Base-by-base conservation (phyloP, 2,329 filamentous ascomycete genomes). In the Chaetomium globosum region DNA sequence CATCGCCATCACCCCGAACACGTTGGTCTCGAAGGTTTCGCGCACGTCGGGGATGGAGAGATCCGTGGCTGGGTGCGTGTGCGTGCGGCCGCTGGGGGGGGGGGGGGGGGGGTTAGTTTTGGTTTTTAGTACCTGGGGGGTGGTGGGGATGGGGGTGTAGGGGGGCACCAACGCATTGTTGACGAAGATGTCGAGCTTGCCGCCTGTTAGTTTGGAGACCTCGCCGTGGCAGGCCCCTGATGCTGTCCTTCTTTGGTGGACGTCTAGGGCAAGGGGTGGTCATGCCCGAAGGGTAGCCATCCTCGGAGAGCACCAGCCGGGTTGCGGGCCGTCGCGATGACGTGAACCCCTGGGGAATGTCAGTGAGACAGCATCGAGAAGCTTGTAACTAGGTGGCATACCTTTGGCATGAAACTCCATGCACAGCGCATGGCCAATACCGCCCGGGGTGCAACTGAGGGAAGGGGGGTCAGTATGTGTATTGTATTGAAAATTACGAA, bases 1-100 rank as follows among this genome's bases (percentile, higher is more conserved):
- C 78, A 83, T 84, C 72, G 81, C 79, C 82, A 87, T 85, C 69
- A 83, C 79, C 51, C 81, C 81, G 66, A 87, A 85, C 49, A 86
- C 82, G 69, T 86, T 86, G 68, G 82, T 81, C 73, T 86, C 83
- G 61, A 83, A 86, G 1, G 82, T 83, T 65, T 77, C 73, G 65
- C 83, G 83, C 4, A 84, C 82, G 58, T 84, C 83, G 60, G 81
- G 78, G 8, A 85, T 71, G 59, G 82, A 78, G 54, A 84, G 79
- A 71, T 86, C 83, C 1, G 82, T 78, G 1, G 82, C 81, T 0
- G 83, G 82, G 59, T 82, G 80, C 19, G 79, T 82, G 72, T 83
- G 80, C 2, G 80, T 81, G 63, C 81, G 79, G 62, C 83, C 83
- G 48, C 83, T 85, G 67, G 39, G 16, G 21, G 13, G 26, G 33